Percentiles rank a stretch among this genome's conserved stretches.
These are phyloP conservation scores for Aspergillus mulundensis DNA, from an alignment of 495 filamentous ascomycete species.

Conservation along the genomic window DNA sequence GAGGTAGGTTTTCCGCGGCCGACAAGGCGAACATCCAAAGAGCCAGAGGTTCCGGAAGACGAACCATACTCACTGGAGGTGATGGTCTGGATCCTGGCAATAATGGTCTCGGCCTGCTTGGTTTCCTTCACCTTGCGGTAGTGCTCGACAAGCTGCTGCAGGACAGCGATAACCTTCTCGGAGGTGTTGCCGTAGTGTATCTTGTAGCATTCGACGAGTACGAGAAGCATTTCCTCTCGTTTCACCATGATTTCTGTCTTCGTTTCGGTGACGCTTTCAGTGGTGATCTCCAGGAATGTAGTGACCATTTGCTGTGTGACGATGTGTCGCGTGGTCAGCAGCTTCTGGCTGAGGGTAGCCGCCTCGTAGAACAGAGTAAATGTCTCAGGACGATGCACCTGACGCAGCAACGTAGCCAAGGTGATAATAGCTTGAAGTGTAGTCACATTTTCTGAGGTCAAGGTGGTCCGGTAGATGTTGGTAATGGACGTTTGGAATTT, in stretches of 20 bases:
- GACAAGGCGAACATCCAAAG: conserved; percentile 11
- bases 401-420: conserved; percentile 17
- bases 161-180: conserved; percentile 28
- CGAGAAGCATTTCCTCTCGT: conserved; percentile 29
- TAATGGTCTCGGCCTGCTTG: conserved; percentile 16
- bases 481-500: conserved; percentile 26
- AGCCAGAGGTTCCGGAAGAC: neutral
- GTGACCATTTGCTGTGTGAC: conserved; percentile 33
- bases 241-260: conserved; percentile 37
- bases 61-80: conserved; percentile 11
- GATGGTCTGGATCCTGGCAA: conserved; percentile 6
- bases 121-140: conserved; percentile 26
- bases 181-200: conserved; percentile 31
- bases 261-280: conserved; percentile 20
- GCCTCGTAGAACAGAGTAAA: conserved; percentile 21
- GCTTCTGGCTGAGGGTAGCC: conserved; percentile 24
- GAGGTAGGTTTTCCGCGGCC: neutral
- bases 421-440: conserved; percentile 23
- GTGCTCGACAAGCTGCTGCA: conserved; percentile 32
- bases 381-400: conserved; percentile 12
- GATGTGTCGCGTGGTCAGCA: conserved; percentile 28
- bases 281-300: conserved; percentile 33
- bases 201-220: conserved; percentile 36
- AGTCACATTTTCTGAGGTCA: conserved; percentile 23
- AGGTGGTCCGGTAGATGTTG: conserved; percentile 26